Base-by-base conservation (phyloP, 768 basidiomycete genomes). In the Leccinum longicurvipes region DNA sequence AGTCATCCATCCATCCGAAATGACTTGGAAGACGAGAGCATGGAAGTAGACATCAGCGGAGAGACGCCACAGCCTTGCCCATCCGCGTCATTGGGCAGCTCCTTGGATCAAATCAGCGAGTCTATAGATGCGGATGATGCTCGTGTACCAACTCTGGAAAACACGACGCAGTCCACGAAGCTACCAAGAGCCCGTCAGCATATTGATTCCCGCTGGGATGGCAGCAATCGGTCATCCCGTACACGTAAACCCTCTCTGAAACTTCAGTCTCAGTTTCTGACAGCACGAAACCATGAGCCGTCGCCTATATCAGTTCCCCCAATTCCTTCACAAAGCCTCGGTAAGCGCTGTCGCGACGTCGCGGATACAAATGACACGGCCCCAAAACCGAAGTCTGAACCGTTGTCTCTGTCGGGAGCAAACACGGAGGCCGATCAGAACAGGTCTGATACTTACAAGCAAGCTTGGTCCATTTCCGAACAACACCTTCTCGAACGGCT, bases 401-500 rank as follows among this genome's bases (percentile, higher is more conserved):
- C 59, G 3, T 50, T 56, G 10, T 54, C 54, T 5, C 25, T 48
- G n/a, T 41, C 55, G 50, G 65, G 56, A 50, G 62, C 60, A 25
- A 63, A 61, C 54, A 48, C 63, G 53, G 64, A 66, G 34, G 50
- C 46, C 14, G 66, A 63, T 21, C 79, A 57, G 23, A 45, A 27
- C 39, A 60, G 58, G 53, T 57, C 63, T 4, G 87, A 89, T 60
- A 91, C 89, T n/a, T 92, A 89, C 73, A 91, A 91, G 67, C 84
- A 86, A 56, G 79, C 86, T 1, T 93, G 90, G 91, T 81, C 84
- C 2, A 75, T 83, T 21, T 81, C 80, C 0, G 90, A 91, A 64
- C 91, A 92, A 60, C 86, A 89, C 60, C 73, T 88, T 15, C 79
- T 92, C 1, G 91, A 92, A 65, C 80, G 82, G 25, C 72, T 91